phyloP scores from a whole-genome alignment of 768 basidiomycete genomes.

The Tricholoma saponaceum region DNA sequence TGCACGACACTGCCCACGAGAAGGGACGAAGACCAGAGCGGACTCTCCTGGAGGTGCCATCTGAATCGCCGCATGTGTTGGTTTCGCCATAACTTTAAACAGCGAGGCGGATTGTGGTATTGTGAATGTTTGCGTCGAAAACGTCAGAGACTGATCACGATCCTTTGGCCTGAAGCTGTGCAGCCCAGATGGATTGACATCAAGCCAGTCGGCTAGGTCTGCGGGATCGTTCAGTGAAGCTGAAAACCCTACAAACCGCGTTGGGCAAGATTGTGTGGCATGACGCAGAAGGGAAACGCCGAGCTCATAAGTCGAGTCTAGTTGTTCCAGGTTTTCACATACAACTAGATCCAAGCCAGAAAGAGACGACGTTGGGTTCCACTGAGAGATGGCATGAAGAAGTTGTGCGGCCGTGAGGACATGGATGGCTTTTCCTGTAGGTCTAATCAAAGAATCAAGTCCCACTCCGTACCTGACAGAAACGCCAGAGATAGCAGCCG shows the following conservation, averaged over 20 bases:
- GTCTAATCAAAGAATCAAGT: constrained; percentile 29
- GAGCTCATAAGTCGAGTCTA: constrained; percentile 81
- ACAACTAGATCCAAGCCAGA: constrained; percentile 61
- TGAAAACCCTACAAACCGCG: constrained; percentile 75
- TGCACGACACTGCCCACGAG: constrained; percentile 66
- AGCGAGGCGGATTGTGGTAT: constrained; percentile 84
- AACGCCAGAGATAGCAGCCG: constrained; percentile 37
- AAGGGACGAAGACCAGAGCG: constrained; percentile 86
- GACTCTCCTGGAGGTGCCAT: constrained; percentile 38
- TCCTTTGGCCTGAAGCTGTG: constrained; percentile 80
- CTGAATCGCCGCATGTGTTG: constrained; percentile 74
- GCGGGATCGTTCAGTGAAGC: constrained; percentile 76
- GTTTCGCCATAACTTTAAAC: constrained; percentile 90
- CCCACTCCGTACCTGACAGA: constrained; percentile 31
- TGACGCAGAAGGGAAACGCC: constrained; percentile 69
- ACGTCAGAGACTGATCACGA: constrained; percentile 73
- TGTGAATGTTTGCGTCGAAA: constrained; percentile 72
- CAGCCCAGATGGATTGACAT: constrained; percentile 56
- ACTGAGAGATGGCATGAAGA: constrained; percentile 36
- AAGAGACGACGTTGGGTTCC: constrained; percentile 23
- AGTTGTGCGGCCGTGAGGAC: constrained; percentile 54
- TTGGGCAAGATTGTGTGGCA: constrained; percentile 53
- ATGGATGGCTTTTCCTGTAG: constrained; percentile 44
- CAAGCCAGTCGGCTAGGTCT: constrained; percentile 82
- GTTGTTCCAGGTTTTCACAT: constrained; percentile 81